Evolutionary conservation across 139 green algal genomes (phyloP), one percentile per base, ranked within the genome.

Genomic region (Micromonas commoda): DNA sequence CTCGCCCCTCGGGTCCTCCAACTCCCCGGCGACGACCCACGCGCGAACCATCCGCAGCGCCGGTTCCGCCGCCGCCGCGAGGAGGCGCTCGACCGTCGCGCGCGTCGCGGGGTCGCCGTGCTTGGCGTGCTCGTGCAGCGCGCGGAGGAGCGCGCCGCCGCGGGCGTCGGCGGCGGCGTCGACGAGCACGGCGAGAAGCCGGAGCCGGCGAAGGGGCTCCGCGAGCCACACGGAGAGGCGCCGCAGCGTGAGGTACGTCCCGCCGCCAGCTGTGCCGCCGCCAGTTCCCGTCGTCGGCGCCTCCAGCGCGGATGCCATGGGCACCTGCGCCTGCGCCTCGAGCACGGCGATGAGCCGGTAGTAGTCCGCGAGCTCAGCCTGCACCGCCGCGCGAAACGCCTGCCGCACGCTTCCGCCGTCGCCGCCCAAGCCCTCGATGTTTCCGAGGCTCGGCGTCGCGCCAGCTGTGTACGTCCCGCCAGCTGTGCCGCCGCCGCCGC

Each of bases 301-400:
- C 3, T 52, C 73, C 45, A 35, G 6, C 13, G 32, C 24, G 16
- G 39, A 38, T 35, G 29, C 31, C 57, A 76, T 60, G 23, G 71
- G 64, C 21, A 53, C 69, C 26, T 82, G 80, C 52, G 84, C 71
- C 77, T 94, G 90, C 13, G 78, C 73, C 82, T 97, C 89, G 73
- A 98, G 82, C 68, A 94, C 85, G 21, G 93, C 93, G 80, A 98
- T 84, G 4, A 97, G 80, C 29, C 88, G 85, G 84, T 94, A 96
- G 60, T 91, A 94, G 66, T 91, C 87, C 26, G 78, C 71, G 31
- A 96, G 71, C 85, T 98, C 91, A 0, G 71, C 64, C 9, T 84
- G 77, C 64, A 89, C 9, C 0, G 88, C 90, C 6, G 80, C 76
- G 3, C 79, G 76, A 45, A 96, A 86, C 4, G 90, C 89, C 84